Percentiles rank a stretch among this genome's conserved stretches.
These are phyloP conservation scores for Trichoderma gamsii DNA, from an alignment of 495 filamentous ascomycete species.

Conservation along the genomic window DNA sequence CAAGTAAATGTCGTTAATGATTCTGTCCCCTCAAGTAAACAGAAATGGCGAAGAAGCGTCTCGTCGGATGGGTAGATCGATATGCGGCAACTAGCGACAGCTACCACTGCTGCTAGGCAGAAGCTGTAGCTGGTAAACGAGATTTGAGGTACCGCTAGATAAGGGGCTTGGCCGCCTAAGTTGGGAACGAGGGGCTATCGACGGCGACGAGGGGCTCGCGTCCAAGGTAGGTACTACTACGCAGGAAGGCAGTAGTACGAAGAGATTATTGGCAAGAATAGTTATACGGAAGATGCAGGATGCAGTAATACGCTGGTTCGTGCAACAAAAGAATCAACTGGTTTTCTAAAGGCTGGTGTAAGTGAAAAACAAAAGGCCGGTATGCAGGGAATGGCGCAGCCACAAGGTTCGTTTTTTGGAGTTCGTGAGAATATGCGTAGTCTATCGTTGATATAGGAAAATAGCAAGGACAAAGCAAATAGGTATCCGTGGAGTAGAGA, in stretches of 20 bases:
- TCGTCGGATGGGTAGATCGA: not conserved
- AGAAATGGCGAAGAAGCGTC: not conserved
- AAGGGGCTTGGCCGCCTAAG: slow-evolving; percentile 5
- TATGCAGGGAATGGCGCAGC: slow-evolving; percentile 6
- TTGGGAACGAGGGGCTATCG: slow-evolving; percentile 5
- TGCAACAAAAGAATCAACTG: not conserved
- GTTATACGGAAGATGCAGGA: not conserved
- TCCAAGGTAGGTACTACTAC: not conserved
- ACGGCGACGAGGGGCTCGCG: slow-evolving; percentile 10
- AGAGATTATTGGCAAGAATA: not conserved
- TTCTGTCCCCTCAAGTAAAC: not conserved
- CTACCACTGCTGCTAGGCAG: not conserved
- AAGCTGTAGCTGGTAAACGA: not conserved
- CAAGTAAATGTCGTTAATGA: not conserved
- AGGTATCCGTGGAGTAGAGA: not conserved
- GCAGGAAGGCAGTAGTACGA: not conserved
- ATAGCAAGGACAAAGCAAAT: not conserved
- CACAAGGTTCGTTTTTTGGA: not conserved
- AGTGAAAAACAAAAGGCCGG: not conserved
- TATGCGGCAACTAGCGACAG: not conserved
- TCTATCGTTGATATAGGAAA: slow-evolving; percentile 7
- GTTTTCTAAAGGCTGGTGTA: slow-evolving; percentile 1
- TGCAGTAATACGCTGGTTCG: slow-evolving; percentile 8
- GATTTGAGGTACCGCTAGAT: slow-evolving; percentile 3
- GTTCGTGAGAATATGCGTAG: slow-evolving; percentile 11